Evolutionary conservation across 2,329 filamentous ascomycete genomes (phyloP), one percentile per base, ranked within the genome.

Genomic region (Claviceps spartinae): DNA sequence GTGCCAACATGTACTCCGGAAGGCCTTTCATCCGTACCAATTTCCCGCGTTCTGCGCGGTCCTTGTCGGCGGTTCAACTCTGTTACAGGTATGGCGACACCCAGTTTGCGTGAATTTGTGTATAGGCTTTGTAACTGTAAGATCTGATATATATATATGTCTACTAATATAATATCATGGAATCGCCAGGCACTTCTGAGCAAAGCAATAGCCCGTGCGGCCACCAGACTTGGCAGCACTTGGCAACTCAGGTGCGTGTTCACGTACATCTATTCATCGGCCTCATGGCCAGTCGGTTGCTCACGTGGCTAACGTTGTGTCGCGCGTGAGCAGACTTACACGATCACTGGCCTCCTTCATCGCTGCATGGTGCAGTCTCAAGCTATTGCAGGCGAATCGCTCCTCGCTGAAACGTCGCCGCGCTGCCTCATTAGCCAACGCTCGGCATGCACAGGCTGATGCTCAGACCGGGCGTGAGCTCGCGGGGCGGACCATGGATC

Each of bases 401-500:
- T 56, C 55, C n/a, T 55, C 62, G 54, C 58, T 61, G 50, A 57
- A 51, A 59, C 59, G 44, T 61, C 53, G 50, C 26, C 41, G 49
- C n/a, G 60, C 14, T 60, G 65, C 44, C 54, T 30, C 8, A 9
- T 30, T 30, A 30, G 20, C 44, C 18, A 42, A 54, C n/a, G 4
- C 38, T 45, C 46, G 37, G 36, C 47, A 50, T 20, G 47, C 9
- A 16, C 41, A 24, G 20, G 41, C 42, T 22, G 49, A 53, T 45
- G 20, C 43, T 16, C 48, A 46, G 24, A 14, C 53, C 3, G 58
- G 55, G n/a, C 55, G 55, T 52, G 62, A 57, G 50, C 59, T 64
- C 55, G 85, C 83, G 11, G 88, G 88, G 45, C 80, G 83, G 59
- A 91, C 88, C 1, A 75, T 94, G 54, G 88, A 94, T 63, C 72